phyloP scores from a whole-genome alignment of 1,284 basidiomycete species.

The Inonotus obliquus region DNA sequence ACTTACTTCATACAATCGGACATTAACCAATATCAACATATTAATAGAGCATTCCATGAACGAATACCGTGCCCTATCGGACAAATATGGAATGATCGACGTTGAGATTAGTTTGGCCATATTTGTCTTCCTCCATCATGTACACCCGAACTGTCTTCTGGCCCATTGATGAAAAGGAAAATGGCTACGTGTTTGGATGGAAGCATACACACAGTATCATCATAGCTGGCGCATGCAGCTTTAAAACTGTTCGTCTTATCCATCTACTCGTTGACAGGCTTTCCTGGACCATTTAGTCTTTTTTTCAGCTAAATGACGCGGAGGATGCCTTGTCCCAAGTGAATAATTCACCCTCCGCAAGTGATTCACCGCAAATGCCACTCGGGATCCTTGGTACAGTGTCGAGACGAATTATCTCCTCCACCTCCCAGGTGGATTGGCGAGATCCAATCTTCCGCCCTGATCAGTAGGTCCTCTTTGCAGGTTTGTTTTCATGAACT shows the following conservation, averaged over 20 bases:
- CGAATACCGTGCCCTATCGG: no score
- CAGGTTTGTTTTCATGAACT: background rate
- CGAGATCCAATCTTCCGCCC: slow-evolving; percentile 15
- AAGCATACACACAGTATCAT: slow-evolving; percentile 37
- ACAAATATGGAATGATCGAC: background rate
- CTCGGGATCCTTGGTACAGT: slow-evolving; percentile 8
- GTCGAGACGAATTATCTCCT: background rate
- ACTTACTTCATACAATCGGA: background rate
- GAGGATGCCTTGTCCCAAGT: background rate
- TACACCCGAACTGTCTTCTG: slow-evolving; percentile 40
- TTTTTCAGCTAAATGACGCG: slow-evolving; percentile 1
- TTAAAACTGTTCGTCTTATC: background rate
- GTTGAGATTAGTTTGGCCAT: background rate
- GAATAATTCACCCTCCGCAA: background rate
- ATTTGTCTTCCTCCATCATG: slow-evolving; percentile 16
- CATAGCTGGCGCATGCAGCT: slow-evolving; percentile 38
- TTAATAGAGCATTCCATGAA: background rate
- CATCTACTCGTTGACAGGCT: background rate
- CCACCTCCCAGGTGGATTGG: background rate
- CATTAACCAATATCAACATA: background rate
- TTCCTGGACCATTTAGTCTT: background rate
- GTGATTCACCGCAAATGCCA: background rate
- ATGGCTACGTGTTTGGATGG: slow-evolving; percentile 56
- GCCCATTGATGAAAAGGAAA: slow-evolving; percentile 40
- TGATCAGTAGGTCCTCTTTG: slow-evolving; percentile 27